phyloP scores from a whole-genome alignment of 2,329 filamentous ascomycete genomes.

The Arthrobotrys iridis region DNA sequence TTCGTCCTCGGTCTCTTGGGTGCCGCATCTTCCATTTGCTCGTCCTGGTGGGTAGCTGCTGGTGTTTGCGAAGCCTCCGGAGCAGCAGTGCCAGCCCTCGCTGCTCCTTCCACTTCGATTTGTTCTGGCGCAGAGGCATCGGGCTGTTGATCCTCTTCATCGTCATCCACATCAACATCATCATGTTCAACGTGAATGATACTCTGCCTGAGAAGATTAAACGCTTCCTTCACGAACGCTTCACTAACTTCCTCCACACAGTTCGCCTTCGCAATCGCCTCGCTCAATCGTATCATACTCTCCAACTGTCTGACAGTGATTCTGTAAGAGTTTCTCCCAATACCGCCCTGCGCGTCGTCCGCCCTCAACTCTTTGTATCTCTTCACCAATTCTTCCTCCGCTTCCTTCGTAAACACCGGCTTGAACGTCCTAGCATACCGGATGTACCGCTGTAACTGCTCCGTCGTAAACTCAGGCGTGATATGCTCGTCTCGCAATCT shows the following conservation, averaged over 20 bases:
- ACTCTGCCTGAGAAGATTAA: slow-evolving; percentile 86
- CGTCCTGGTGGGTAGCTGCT: slow-evolving; percentile 60
- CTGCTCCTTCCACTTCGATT: slow-evolving; percentile 66
- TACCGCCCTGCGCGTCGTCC: slow-evolving; percentile 91
- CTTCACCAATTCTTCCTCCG: slow-evolving; percentile 83
- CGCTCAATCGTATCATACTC: slow-evolving; percentile 91
- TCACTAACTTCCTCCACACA: slow-evolving; percentile 89
- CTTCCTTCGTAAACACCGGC: slow-evolving; percentile 88
- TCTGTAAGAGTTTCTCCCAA: slow-evolving; percentile 93
- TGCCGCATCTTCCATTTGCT: slow-evolving; percentile 62
- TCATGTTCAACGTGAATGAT: slow-evolving; percentile 99
- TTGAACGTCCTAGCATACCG: slow-evolving; percentile 95
- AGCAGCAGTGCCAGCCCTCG: slow-evolving; percentile 62
- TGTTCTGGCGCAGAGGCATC: slow-evolving; percentile 66
- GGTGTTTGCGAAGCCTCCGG: slow-evolving; percentile 59
- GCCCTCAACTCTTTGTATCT: slow-evolving; percentile 95
- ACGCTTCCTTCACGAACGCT: slow-evolving; percentile 89
- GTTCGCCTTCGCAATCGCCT: slow-evolving; percentile 98
- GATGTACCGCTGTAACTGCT: slow-evolving; percentile 96
- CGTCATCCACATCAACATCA: slow-evolving; percentile 90
- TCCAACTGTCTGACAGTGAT: slow-evolving; percentile 97
- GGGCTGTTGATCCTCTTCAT: slow-evolving; percentile 70
- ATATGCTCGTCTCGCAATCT: slow-evolving; percentile 91
- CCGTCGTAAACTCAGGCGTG: slow-evolving; percentile 91
- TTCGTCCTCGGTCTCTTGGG: slow-evolving; percentile 74